Conservation (phyloP, 768 basidiomycete genomes). For the Leucocoprinus leucothites region DNA sequence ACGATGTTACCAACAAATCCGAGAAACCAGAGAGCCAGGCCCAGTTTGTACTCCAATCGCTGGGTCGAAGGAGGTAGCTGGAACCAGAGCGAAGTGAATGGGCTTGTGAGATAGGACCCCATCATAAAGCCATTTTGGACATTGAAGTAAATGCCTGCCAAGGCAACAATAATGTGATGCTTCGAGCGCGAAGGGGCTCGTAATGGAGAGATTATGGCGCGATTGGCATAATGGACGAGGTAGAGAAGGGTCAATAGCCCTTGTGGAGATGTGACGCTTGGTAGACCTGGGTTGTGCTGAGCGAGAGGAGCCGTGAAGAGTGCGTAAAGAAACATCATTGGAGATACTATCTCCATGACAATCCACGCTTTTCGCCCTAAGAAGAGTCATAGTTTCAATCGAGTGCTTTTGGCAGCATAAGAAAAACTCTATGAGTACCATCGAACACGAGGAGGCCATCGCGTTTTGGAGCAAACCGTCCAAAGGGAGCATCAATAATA, state of each 20-base stretch:
- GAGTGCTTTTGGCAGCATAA: neutral
- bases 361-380: constrained; percentile 74
- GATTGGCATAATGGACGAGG: constrained; percentile 79
- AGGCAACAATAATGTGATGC: constrained; percentile 63
- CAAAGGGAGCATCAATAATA: constrained; percentile 74
- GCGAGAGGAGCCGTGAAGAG: constrained; percentile 50
- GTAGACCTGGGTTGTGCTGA: constrained; percentile 24
- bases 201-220: constrained; percentile 75
- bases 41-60: constrained; percentile 54
- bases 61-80: constrained; percentile 21
- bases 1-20: constrained; percentile 80
- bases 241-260: constrained; percentile 55
- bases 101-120: constrained; percentile 68
- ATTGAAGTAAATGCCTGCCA: constrained; percentile 65
- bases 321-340: constrained; percentile 47
- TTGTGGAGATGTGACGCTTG: constrained; percentile 36
- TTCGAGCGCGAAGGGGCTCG: constrained; percentile 78
- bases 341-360: constrained; percentile 70
- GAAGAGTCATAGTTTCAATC: neutral
- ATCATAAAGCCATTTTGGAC: constrained; percentile 65
- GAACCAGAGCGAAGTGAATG: constrained; percentile 43
- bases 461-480: constrained; percentile 59
- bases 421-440: neutral
- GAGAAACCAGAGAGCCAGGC: constrained; percentile 60
- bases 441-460: constrained; percentile 39